Percentiles rank a stretch among this genome's conserved stretches.
phyloP scores from a whole-genome alignment of 202 grass and related monocot species.

The Brachypodium distachyon region DNA sequence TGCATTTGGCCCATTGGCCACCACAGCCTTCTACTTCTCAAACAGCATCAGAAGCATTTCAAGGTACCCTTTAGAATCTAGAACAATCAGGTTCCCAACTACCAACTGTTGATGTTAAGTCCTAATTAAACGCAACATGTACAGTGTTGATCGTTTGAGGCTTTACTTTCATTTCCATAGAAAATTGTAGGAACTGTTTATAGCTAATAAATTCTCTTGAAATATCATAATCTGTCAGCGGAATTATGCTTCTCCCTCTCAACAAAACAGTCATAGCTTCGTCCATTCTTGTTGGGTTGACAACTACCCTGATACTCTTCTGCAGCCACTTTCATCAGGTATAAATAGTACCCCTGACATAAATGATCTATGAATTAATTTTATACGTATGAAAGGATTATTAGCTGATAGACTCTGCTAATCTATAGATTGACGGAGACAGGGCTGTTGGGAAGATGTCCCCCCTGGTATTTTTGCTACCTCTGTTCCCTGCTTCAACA shows the following conservation, averaged over 20 bases:
- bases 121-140: not conserved
- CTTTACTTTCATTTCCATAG: not conserved
- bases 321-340: conserved; percentile 99
- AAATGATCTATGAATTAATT: not conserved
- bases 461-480: conserved; percentile 52
- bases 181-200: not conserved
- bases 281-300: conserved; percentile 89
- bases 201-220: conserved; percentile 25
- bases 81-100: not conserved
- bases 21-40: conserved; percentile 81
- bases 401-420: not conserved
- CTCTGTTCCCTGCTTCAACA: not conserved
- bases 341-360: not conserved
- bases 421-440: conserved; percentile 78
- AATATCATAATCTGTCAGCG: conserved; percentile 41
- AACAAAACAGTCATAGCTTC: conserved; percentile 53
- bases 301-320: conserved; percentile 90
- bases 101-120: not conserved
- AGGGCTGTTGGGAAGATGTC: conserved; percentile 85
- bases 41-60: conserved; percentile 36
- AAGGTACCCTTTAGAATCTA: conserved; percentile 34
- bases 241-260: conserved; percentile 45
- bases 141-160: not conserved
- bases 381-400: not conserved
- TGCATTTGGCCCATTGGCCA: conserved; percentile 94